These are phyloP conservation scores for Hortiboletus rubellus DNA, from an alignment of 1,284 basidiomycete genomes.

Conservation along the genomic window DNA sequence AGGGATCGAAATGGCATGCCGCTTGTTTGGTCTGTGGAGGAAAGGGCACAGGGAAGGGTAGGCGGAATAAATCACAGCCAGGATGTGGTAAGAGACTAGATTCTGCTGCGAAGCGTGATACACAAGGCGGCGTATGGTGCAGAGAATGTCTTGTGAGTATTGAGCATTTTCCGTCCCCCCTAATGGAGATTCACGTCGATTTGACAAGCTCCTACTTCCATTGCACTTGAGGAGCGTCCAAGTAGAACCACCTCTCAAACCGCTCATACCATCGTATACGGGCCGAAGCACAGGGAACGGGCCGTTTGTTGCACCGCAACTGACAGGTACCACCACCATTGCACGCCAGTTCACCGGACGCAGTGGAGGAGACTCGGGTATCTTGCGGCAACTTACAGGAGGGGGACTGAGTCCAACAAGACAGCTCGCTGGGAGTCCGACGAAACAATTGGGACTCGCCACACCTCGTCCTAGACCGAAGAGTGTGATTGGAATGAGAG, in stretches of 20 bases:
- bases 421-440: conserved; percentile 52
- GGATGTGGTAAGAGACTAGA: conserved; percentile 82
- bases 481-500: conserved; percentile 62
- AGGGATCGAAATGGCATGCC: conserved; percentile 75
- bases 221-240: conserved; percentile 44
- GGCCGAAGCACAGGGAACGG: conserved; percentile 39
- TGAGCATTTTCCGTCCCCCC: conserved; percentile 1
- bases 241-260: conserved; percentile 45
- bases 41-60: conserved; percentile 44
- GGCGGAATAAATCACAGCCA: conserved; percentile 56
- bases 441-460: conserved; percentile 49
- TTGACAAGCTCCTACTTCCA: conserved; percentile 57
- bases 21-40: conserved; percentile 78
- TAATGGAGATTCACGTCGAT: conserved; percentile 12
- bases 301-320: conserved; percentile 48
- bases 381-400: conserved; percentile 64
- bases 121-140: conserved; percentile 74
- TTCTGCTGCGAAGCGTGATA: conserved; percentile 74
- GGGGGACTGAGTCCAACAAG: conserved; percentile 63
- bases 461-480: conserved; percentile 53
- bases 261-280: conserved; percentile 48
- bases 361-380: conserved; percentile 43
- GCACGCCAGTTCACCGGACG: conserved; percentile 74
- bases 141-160: conserved; percentile 72
- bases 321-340: conserved; percentile 69